A percentile compares a stretch with the other conserved stretches of the same genome.
Conservation (phyloP, 2,329 filamentous ascomycete genomes). For the Botrytis aclada region DNA sequence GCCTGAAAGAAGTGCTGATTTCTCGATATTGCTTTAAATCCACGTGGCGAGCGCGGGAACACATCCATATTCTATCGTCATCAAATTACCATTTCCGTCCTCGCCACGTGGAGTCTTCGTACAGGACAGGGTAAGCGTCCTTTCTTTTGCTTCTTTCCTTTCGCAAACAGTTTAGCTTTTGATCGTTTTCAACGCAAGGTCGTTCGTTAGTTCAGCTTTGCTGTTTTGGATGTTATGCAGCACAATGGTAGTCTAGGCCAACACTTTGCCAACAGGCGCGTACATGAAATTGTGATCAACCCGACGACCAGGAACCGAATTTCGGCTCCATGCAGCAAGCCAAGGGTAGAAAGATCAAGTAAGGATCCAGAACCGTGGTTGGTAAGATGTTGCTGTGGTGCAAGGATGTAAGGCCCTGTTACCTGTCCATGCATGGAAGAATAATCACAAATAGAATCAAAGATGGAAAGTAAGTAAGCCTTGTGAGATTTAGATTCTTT, state of each 20-base stretch:
- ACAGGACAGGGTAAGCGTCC: conserved; percentile 7
- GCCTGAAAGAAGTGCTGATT: neutral
- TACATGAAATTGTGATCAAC: conserved; percentile 13
- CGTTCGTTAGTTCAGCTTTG: conserved; percentile 4
- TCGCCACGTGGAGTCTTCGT: conserved; percentile 5
- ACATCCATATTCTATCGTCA: conserved; percentile 9
- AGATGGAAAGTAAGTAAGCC: neutral
- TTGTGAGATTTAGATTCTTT: neutral
- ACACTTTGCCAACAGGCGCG: conserved; percentile 1
- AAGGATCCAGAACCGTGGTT: conserved; percentile 15
- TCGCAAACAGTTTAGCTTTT: neutral
- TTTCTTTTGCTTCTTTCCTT: neutral
- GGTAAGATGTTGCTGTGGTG: conserved; percentile 5
- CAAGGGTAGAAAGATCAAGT: conserved; percentile 10
- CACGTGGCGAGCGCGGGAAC: conserved; percentile 8
- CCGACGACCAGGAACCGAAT: conserved; percentile 13
- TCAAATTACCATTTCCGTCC: conserved; percentile 10
- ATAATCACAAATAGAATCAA: conserved; percentile 7
- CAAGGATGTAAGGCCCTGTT: conserved; percentile 9
- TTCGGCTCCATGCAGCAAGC: conserved; percentile 11
- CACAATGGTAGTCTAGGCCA: conserved; percentile 1
- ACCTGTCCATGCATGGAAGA: conserved; percentile 8
- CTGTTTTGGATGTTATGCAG: conserved; percentile 13
- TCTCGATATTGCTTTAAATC: conserved; percentile 2
- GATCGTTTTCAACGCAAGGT: conserved; percentile 4